Percentiles rank a stretch among this genome's conserved stretches.
phyloP scores from a whole-genome alignment of 345 rosid genomes.

The Camelina laxa region DNA sequence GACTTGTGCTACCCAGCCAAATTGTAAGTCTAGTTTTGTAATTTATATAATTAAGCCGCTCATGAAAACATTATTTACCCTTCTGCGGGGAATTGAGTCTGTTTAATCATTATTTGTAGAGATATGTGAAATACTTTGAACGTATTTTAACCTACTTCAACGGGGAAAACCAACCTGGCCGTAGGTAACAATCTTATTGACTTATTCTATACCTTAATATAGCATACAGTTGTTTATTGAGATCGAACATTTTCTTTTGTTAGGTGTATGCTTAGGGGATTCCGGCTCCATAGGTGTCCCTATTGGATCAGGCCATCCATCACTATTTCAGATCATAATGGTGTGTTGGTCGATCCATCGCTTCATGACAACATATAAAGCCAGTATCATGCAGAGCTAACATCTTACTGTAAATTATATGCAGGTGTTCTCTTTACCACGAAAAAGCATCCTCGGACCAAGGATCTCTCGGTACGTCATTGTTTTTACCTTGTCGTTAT shows the following conservation, averaged over 20 bases:
- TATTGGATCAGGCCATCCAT: slow-evolving; percentile 88
- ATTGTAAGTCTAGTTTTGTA: slow-evolving; percentile 57
- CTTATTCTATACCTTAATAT: not conserved
- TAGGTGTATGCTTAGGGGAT: slow-evolving; percentile 92
- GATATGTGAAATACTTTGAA: slow-evolving; percentile 86
- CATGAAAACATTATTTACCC: slow-evolving; percentile 1
- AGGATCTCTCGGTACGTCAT: slow-evolving; percentile 67
- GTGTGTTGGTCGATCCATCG: slow-evolving; percentile 44
- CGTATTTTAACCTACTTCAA: slow-evolving; percentile 74
- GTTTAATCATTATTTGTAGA: slow-evolving; percentile 47
- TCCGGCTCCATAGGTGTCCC: slow-evolving; percentile 87
- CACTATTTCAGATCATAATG: slow-evolving; percentile 77
- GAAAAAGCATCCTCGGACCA: slow-evolving; percentile 78
- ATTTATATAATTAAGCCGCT: not conserved
- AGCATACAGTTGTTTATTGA: slow-evolving; percentile 13
- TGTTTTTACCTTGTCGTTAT: slow-evolving; percentile 11
- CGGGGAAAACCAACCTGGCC: slow-evolving; percentile 81
- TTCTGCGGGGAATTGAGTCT: slow-evolving; percentile 6
- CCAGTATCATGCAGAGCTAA: slow-evolving; percentile 20
- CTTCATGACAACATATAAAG: slow-evolving; percentile 23
- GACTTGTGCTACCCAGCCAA: slow-evolving; percentile 88
- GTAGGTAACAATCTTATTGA: slow-evolving; percentile 52
- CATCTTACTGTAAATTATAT: slow-evolving; percentile 2
- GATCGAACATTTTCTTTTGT: slow-evolving; percentile 22
- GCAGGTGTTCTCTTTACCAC: slow-evolving; percentile 84